Conservation (phyloP, 257 asterid genomes). For the Jacaranda copaia region DNA sequence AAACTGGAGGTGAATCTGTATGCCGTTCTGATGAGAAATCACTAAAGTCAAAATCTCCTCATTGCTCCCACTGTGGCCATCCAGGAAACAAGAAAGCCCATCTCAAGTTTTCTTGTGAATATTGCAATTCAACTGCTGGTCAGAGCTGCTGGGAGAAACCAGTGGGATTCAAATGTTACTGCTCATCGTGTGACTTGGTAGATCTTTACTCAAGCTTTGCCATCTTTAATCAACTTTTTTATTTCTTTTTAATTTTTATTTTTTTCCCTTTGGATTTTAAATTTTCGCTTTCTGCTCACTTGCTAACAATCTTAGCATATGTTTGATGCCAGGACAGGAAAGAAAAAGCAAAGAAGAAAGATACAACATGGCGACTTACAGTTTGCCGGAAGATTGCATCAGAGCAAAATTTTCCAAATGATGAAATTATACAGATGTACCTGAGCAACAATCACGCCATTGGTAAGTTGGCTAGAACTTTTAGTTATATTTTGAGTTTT, state of each 20-base stretch:
- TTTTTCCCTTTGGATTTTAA: background rate
- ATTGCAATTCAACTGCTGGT: slow-evolving; percentile 62
- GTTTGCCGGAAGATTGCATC: slow-evolving; percentile 78
- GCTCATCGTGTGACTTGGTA: slow-evolving; percentile 79
- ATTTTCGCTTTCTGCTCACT: slow-evolving; percentile 17
- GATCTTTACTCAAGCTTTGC: slow-evolving; percentile 17
- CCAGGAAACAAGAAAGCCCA: slow-evolving; percentile 90
- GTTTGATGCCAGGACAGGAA: slow-evolving; percentile 65
- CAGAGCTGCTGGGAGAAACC: slow-evolving; percentile 70
- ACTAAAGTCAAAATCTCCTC: slow-evolving; percentile 60
- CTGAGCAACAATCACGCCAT: slow-evolving; percentile 51
- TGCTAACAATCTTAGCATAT: slow-evolving; percentile 35
- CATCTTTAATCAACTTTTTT: background rate
- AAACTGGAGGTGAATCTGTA: slow-evolving; percentile 39
- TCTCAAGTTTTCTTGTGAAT: slow-evolving; percentile 67
- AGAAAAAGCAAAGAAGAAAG: slow-evolving; percentile 68
- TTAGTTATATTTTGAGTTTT: background rate
- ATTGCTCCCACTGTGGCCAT: slow-evolving; percentile 95
- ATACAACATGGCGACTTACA: slow-evolving; percentile 65
- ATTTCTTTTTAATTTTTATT: background rate
- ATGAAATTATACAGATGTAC: slow-evolving; percentile 75
- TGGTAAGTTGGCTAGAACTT: slow-evolving; percentile 53
- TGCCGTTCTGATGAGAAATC: slow-evolving; percentile 49
- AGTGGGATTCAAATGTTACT: slow-evolving; percentile 74
- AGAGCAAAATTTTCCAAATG: slow-evolving; percentile 68